Evolutionary conservation across 208 protist genomes (phyloP).

Genomic region (Acanthamoeba castellanii): DNA sequence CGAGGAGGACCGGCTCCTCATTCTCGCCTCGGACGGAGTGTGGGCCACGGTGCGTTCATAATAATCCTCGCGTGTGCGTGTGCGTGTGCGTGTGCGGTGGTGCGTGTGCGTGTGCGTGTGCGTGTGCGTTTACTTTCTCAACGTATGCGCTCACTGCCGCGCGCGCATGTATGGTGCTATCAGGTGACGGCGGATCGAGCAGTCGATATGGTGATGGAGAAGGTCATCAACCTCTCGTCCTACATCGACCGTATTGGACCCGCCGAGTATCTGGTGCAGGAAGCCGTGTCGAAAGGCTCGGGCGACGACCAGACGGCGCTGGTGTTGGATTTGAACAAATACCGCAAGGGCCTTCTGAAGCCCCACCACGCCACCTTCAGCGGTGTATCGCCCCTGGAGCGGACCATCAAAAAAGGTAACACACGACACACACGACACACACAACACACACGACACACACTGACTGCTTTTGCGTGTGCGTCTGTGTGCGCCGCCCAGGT

Average conservation of each 20-base stretch:
- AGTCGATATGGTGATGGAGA: conserved; percentile 8
- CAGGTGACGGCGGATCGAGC: neutral
- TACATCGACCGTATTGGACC: neutral
- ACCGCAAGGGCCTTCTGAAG: neutral
- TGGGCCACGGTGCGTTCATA: neutral
- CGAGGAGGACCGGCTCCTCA: conserved; percentile 1
- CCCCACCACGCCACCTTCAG: neutral
- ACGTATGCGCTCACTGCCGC: no score
- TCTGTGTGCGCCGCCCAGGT: neutral
- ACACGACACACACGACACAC: no score
- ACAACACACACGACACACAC: no score
- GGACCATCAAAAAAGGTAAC: conserved; percentile 13
- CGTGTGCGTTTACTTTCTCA: no score
- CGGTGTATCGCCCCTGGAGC: conserved; percentile 28
- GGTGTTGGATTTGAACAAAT: conserved; percentile 13
- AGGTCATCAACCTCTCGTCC: neutral
- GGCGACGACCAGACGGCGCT: conserved; percentile 41
- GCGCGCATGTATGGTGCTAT: neutral
- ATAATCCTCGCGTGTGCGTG: neutral
- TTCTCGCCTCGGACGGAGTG: conserved; percentile 18
- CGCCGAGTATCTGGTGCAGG: neutral
- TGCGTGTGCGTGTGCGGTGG: neutral
- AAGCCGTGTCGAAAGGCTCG: neutral
- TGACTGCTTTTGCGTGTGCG: no score
- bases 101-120: no score